Evolutionary conservation across 345 rosid genomes (phyloP).

Genomic region (Camelina laxa): DNA sequence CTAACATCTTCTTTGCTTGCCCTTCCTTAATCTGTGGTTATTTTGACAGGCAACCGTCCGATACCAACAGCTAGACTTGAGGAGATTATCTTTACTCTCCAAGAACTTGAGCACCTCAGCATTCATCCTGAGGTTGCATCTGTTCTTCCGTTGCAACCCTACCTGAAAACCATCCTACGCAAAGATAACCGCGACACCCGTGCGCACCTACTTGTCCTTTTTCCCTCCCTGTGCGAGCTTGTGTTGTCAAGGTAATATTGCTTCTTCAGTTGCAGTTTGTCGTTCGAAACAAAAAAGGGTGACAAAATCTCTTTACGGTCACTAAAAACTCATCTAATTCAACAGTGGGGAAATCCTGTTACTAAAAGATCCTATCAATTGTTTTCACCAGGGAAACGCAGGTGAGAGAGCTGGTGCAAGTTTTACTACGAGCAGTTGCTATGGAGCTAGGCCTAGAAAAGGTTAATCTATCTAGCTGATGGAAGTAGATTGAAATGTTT

Average conservation of each 20-base stretch:
- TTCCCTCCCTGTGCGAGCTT: slow-evolving; percentile 87
- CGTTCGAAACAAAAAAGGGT: slow-evolving; percentile 12
- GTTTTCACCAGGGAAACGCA: slow-evolving; percentile 71
- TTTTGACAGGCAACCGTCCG: slow-evolving; percentile 64
- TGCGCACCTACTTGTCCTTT: slow-evolving; percentile 82
- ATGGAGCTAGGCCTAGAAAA: slow-evolving; percentile 70
- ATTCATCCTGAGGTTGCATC: slow-evolving; percentile 75
- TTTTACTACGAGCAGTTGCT: slow-evolving; percentile 66
- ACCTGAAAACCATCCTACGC: slow-evolving; percentile 55
- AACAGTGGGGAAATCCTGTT: neutral
- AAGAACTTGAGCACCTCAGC: slow-evolving; percentile 60
- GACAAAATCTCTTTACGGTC: neutral
- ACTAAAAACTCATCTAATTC: neutral
- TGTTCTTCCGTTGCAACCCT: slow-evolving; percentile 65
- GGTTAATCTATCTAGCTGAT: slow-evolving; percentile 46
- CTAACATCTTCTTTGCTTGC: slow-evolving; percentile 6
- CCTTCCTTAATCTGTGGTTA: neutral
- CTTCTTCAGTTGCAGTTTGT: neutral
- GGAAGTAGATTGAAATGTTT: slow-evolving; percentile 17
- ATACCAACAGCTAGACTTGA: slow-evolving; percentile 79
- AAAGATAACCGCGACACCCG: slow-evolving; percentile 47
- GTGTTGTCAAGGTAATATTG: slow-evolving; percentile 71
- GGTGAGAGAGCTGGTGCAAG: slow-evolving; percentile 80
- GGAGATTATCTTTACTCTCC: slow-evolving; percentile 72
- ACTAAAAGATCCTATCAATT: neutral